These are phyloP conservation scores for Clitopilus hobsonii DNA, from an alignment of 768 basidiomycete genomes.

Conservation along the genomic window DNA sequence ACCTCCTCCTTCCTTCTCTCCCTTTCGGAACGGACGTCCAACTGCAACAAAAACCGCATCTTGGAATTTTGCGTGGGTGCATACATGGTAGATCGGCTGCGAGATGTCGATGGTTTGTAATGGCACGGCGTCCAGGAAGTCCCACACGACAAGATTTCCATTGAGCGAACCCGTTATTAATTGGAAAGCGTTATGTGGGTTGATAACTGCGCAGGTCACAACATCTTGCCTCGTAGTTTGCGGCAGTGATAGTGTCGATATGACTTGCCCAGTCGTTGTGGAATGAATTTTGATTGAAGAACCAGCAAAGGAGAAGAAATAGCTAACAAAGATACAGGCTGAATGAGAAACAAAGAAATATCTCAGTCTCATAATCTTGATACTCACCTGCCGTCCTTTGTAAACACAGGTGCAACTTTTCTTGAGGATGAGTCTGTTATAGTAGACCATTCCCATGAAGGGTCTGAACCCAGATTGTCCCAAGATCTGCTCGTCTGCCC, in stretches of 20 bases:
- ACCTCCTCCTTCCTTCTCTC: constrained; percentile 26
- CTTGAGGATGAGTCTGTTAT: constrained; percentile 67
- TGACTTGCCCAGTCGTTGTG: constrained; percentile 67
- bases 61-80: constrained; percentile 64
- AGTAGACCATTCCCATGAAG: constrained; percentile 63
- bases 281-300: constrained; percentile 83
- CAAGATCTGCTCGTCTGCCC: constrained; percentile 14
- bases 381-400: constrained; percentile 78
- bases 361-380: constrained; percentile 4
- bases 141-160: constrained; percentile 89
- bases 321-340: constrained; percentile 37
- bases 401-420: constrained; percentile 71
- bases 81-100: constrained; percentile 67
- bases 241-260: constrained; percentile 73
- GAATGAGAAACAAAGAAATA: constrained; percentile 2
- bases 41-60: constrained; percentile 69
- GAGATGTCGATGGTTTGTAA: constrained; percentile 69
- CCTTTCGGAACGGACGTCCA: constrained; percentile 44
- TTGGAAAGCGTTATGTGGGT: constrained; percentile 86
- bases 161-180: constrained; percentile 81
- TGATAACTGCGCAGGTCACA: constrained; percentile 73
- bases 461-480: constrained; percentile 21
- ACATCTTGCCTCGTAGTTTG: constrained; percentile 33
- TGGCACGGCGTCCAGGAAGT: constrained; percentile 81
- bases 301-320: constrained; percentile 87